A percentile compares a stretch with the other conserved stretches of the same genome.
Evolutionary conservation across 768 basidiomycete genomes (phyloP).

Genomic region (Russula foetens): DNA sequence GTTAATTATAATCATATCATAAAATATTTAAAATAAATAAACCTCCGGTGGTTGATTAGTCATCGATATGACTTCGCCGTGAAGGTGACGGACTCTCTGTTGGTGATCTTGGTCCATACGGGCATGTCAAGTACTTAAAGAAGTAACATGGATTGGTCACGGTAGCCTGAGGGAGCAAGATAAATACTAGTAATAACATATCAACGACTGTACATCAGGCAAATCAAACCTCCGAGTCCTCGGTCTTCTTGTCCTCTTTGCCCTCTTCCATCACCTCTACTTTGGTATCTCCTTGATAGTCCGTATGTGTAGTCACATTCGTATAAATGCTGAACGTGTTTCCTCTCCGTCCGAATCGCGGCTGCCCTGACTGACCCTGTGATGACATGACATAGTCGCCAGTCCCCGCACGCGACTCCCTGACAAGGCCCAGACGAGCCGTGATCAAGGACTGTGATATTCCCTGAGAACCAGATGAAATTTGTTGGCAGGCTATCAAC

Average conservation of each 20-base stretch:
- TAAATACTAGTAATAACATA: too few relatives aligned
- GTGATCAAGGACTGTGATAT: constrained; percentile 25
- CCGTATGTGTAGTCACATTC: background rate
- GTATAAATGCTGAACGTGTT: background rate
- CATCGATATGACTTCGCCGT: too few relatives aligned
- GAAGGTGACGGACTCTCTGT: too few relatives aligned
- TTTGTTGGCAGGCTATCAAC: background rate
- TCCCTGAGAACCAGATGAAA: constrained; percentile 12
- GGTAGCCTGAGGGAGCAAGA: too few relatives aligned
- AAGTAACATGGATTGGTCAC: too few relatives aligned
- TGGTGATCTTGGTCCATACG: too few relatives aligned
- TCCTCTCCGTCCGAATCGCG: background rate
- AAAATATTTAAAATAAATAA: too few relatives aligned
- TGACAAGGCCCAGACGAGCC: constrained; percentile 20
- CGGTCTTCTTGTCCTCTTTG: too few relatives aligned
- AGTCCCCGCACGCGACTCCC: background rate
- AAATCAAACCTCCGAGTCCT: background rate
- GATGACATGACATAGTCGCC: background rate
- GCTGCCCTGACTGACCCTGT: background rate
- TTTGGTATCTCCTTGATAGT: background rate
- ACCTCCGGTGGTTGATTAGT: too few relatives aligned
- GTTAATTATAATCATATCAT: too few relatives aligned
- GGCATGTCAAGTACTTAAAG: too few relatives aligned
- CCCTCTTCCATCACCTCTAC: background rate
- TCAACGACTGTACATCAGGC: background rate